Conservation (phyloP, 2,329 filamentous ascomycete species). For the Xylaria hypoxylon region DNA sequence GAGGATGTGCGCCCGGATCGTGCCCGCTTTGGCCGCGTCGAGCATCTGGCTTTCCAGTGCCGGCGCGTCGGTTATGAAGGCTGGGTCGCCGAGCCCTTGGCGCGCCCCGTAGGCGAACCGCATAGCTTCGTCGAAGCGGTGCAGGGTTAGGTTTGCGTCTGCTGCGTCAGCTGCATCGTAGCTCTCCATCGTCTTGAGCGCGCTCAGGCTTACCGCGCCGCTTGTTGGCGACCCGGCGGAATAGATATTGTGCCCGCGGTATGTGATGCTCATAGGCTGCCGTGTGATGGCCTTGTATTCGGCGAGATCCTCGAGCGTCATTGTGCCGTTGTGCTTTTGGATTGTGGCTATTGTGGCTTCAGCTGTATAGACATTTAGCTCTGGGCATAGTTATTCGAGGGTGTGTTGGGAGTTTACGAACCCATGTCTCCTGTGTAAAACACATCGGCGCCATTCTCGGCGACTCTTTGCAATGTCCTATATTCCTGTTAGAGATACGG, state of each 20-base stretch:
- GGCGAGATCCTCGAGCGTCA: slow-evolving; percentile 59
- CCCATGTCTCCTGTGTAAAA: slow-evolving; percentile 78
- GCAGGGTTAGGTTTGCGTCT: slow-evolving; percentile 75
- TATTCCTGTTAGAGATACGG: slow-evolving; percentile 53
- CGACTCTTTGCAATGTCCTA: slow-evolving; percentile 79
- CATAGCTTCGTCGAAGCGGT: slow-evolving; percentile 88
- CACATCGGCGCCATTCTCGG: slow-evolving; percentile 74
- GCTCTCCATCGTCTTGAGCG: slow-evolving; percentile 85
- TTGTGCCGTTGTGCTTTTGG: slow-evolving; percentile 78
- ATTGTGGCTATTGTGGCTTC: slow-evolving; percentile 78
- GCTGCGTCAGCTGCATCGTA: slow-evolving; percentile 69
- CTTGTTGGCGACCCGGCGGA: slow-evolving; percentile 80
- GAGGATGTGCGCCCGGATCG: slow-evolving; percentile 74
- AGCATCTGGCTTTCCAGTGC: slow-evolving; percentile 77
- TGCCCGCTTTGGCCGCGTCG: slow-evolving; percentile 66
- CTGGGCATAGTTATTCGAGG: background rate
- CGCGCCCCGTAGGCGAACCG: slow-evolving; percentile 87
- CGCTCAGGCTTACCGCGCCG: slow-evolving; percentile 79
- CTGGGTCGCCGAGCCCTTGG: slow-evolving; percentile 84
- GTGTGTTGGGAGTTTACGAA: slow-evolving; percentile 49
- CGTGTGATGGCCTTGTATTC: slow-evolving; percentile 78
- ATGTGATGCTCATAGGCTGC: slow-evolving; percentile 70
- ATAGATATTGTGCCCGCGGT: slow-evolving; percentile 77
- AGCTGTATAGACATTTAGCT: slow-evolving; percentile 60
- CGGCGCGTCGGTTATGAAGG: slow-evolving; percentile 73